Base-by-base conservation (phyloP, 202 grass and related monocot genomes). In the Carex arenaria region DNA sequence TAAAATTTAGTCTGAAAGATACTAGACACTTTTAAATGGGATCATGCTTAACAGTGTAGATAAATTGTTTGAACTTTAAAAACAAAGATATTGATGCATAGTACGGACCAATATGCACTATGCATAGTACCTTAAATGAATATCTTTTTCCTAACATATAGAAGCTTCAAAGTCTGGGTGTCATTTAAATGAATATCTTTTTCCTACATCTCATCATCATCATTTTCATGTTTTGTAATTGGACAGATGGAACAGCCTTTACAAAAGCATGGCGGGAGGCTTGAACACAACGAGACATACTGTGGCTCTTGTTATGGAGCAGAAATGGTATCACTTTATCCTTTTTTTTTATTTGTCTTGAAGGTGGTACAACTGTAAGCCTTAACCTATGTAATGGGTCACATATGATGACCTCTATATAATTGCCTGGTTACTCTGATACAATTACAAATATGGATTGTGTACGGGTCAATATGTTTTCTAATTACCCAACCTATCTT, bases 231-330 rank as follows among this genome's bases (percentile, higher is more conserved):
- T 84, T 87, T 81, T 8, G 10, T 68, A 30, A 53, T 83, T 83
- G 84, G 34, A 85, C 85, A 98, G 96, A 88, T 92, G 83, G 93
- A 98, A 67, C 89, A 95, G 22, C 96, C 96, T 64, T 87, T 98
- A 78, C 96, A 98, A 78, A 86, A 75, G 26, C 96, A 98, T 92
- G 93, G 96, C 20, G 96, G 96, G 17, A 93, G 93, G 69, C 96
- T 98, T 82, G 96, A 98, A 92, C 93, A 95, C 52, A 98, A 98
- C 80, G 96, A 98, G 63, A 98, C 93, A n/a, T 98, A 95, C 56
- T 98, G 96, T 84, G 96, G 96, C 36, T 95, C 96, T 76, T 98
- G 96, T 83, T 98, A 93, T 84, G 96, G 96, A 89, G 92, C 96
- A 88, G 85, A 95, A 90, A 88, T 78, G 89, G 96, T 98, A 93